Base-by-base conservation (phyloP, 768 basidiomycete genomes). In the Suillus plorans region DNA sequence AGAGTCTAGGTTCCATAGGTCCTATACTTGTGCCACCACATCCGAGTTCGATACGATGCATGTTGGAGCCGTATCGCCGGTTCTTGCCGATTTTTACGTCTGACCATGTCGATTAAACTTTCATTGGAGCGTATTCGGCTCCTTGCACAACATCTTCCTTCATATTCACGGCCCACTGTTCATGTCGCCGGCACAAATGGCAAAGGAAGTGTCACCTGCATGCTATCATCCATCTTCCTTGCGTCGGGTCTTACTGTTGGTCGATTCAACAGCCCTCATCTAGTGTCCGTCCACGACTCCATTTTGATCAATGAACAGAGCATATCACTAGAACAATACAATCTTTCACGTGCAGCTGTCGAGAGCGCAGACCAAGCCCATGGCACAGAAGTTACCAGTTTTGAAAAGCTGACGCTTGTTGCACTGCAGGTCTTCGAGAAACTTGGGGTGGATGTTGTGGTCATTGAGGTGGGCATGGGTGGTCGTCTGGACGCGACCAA, bases 181-280 rank as follows among this genome's bases (percentile, higher is more conserved):
- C 97, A 99, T 72, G 84, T 99, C 64, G 89, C 95, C 9, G 97
- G 97, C 0, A 99, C 97, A 0, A 99, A 99, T 77, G 97, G 97
- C 10, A 99, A 99, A 76, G 97, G 97, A 42, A 96, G 93, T 69
- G 94, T 97, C 14, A 89, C 94, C 1, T 89, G 90, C 6, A 80
- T 95, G 42, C 75, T 97, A 13, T 86, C 92, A 0, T 93, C 93
- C 50, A 90, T 94, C 69, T 78, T 98, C 9, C 72, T 74, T 5
- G 76, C 82, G 6, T 82, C 89, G 7, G 76, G 80, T 0, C 80
- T 91, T 61, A 79, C 79, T 25, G 82, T 92, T 13, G 97, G 94
- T 8, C 84, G 91, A 42, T 99, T 93, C 84, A 99, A 96, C 75
- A 92, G 89, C 67, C 97, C 97, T 0, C 97, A 99, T 74, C 88